Conservation (phyloP, 1,139 yeast genomes). For the Dujonia santamariae region DNA sequence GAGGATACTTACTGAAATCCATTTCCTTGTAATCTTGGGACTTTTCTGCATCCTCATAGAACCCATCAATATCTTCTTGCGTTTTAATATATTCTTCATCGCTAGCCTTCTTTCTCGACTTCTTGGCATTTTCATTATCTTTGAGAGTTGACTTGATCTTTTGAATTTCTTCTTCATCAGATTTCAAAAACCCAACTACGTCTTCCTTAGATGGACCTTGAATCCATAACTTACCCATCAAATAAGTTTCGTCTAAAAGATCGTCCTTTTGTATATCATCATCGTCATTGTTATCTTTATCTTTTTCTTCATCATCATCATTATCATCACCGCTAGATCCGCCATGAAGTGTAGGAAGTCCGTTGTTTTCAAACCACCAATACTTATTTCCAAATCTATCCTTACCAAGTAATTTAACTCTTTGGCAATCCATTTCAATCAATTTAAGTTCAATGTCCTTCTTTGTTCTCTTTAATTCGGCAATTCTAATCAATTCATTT, state of each 20-base stretch:
- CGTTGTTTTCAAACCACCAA: slow-evolving; percentile 94
- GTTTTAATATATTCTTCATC: background rate
- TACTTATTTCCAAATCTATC: slow-evolving; percentile 84
- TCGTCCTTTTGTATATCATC: slow-evolving; percentile 37
- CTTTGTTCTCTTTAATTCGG: slow-evolving; percentile 44
- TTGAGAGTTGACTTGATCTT: background rate
- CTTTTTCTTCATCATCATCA: slow-evolving; percentile 35
- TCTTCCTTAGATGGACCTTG: slow-evolving; percentile 70
- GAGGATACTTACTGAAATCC: slow-evolving; percentile 16
- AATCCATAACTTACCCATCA: slow-evolving; percentile 88
- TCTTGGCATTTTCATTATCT: slow-evolving; percentile 9
- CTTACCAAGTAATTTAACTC: slow-evolving; percentile 74
- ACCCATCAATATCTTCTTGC: slow-evolving; percentile 2
- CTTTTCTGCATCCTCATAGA: slow-evolving; percentile 9
- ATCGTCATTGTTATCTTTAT: slow-evolving; percentile 28
- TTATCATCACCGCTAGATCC: slow-evolving; percentile 36
- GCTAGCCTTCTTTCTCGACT: slow-evolving; percentile 2
- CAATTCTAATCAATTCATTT: slow-evolving; percentile 37
- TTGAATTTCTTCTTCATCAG: slow-evolving; percentile 8
- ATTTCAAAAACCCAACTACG: slow-evolving; percentile 10
- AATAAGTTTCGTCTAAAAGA: slow-evolving; percentile 55
- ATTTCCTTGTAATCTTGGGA: slow-evolving; percentile 11
- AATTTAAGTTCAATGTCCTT: slow-evolving; percentile 53
- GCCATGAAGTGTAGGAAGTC: slow-evolving; percentile 61
- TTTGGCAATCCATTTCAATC: slow-evolving; percentile 70